A percentile compares a stretch with the other conserved stretches of the same genome.
phyloP scores from a whole-genome alignment of 2,329 filamentous ascomycete genomes.

The Ophiocordyceps robertsii region DNA sequence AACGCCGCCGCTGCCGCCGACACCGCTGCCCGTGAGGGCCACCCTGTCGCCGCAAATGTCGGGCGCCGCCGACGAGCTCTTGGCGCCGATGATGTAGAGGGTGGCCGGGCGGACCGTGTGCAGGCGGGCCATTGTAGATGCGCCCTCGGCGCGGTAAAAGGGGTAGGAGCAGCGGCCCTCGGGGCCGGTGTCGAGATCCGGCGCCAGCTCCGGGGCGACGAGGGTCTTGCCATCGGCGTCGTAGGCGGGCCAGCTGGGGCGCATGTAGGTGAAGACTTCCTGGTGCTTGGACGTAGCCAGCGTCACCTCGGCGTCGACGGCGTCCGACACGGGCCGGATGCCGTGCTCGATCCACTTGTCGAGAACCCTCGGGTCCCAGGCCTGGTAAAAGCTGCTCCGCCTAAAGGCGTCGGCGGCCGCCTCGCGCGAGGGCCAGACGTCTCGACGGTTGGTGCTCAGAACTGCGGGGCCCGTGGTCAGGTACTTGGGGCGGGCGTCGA shows the following conservation, averaged over 20 bases:
- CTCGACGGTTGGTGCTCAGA: slow-evolving; percentile 59
- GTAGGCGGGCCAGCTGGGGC: slow-evolving; percentile 39
- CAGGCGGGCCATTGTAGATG: slow-evolving; percentile 41
- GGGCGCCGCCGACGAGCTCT: slow-evolving; percentile 40
- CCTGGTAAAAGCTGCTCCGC: slow-evolving; percentile 55
- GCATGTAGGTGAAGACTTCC: slow-evolving; percentile 59
- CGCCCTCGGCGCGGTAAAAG: slow-evolving; percentile 56
- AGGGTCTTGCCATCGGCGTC: slow-evolving; percentile 22
- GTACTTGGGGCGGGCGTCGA: slow-evolving; percentile 23
- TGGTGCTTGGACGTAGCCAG: slow-evolving; percentile 77
- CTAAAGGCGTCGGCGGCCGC: slow-evolving; percentile 55
- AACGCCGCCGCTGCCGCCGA: slow-evolving; percentile 54
- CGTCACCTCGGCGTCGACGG: slow-evolving; percentile 40
- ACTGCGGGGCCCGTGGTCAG: slow-evolving; percentile 29
- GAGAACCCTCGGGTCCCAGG: slow-evolving; percentile 73
- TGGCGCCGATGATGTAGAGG: slow-evolving; percentile 55
- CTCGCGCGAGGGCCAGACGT: slow-evolving; percentile 66
- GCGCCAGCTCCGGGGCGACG: slow-evolving; percentile 25
- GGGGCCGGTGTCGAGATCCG: slow-evolving; percentile 30
- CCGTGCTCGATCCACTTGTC: slow-evolving; percentile 50
- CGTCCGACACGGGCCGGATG: slow-evolving; percentile 44
- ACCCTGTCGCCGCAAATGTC: slow-evolving; percentile 44
- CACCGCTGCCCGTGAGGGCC: slow-evolving; percentile 46
- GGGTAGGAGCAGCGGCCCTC: slow-evolving; percentile 28
- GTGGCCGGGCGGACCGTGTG: slow-evolving; percentile 48